Evolutionary conservation across 2,329 filamentous ascomycete species (phyloP), one percentile per base, ranked within the genome.

Genomic region (Colletotrichum acutatum): DNA sequence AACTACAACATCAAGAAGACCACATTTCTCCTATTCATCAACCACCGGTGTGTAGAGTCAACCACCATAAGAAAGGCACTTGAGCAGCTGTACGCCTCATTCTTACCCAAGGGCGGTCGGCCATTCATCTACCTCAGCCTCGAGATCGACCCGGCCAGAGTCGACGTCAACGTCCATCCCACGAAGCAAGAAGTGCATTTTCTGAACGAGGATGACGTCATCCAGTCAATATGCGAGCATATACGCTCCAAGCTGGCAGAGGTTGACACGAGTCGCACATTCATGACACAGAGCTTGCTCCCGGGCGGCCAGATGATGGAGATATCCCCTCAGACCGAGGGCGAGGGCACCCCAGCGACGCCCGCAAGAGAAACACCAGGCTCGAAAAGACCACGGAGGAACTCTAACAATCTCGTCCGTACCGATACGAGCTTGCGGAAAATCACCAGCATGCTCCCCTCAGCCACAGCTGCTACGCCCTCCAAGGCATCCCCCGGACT

Each of bases 171-270:
- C 77, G 93, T 99, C 0, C 97, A 99, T 81, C 97, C 97, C 0
- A 99, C 97, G 0, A 99, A 99, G 82, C 89, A 95, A 63, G 96
- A 99, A 80, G 97, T 99, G 24, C 97, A 98, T 79, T 98, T 99
- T 78, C 87, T 99, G 26, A 98, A 98, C 74, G 97, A 99, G 80
- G 97, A 99, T 75, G 97, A 99, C 77, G 97, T 99, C 58, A 93
- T 97, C 59, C 94, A 97, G 75, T 89, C 90, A 16, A 91, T 99
- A 5, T 98, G 95, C 83, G 90, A 92, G 74, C 90, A 94, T 66
- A 93, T 99, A 26, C 90, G 94, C 65, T 87, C 90, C 9, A 93
- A 93, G 76, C 88, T 99, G 4, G 93, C 95, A 12, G 92, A 93
- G 62, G 95, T 98, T 7, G 97, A 99, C 81, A 95, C 94, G 26